phyloP scores from a whole-genome alignment of 2,329 filamentous ascomycete genomes.

The Pseudogymnoascus sp. region DNA sequence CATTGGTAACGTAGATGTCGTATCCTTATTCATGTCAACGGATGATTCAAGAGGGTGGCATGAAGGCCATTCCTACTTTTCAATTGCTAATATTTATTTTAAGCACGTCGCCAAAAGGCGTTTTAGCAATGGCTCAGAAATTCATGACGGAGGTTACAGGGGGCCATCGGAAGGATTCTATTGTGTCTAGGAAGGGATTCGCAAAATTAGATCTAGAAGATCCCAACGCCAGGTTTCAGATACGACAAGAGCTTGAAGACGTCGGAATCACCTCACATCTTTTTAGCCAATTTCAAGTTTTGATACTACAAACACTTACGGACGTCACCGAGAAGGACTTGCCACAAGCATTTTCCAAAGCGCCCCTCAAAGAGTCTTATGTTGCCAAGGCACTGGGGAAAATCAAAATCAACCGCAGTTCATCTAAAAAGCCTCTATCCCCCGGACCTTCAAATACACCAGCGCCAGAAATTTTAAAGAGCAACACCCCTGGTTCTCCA shows the following conservation, averaged over 20 bases:
- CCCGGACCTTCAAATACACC: not conserved
- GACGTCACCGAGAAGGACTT: not conserved
- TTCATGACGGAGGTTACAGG: not conserved
- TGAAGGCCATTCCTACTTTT: not conserved
- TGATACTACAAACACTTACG: not conserved
- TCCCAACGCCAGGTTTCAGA: not conserved
- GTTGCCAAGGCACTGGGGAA: not conserved
- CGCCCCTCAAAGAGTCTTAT: not conserved
- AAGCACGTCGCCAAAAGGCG: not conserved
- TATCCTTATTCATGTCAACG: not conserved
- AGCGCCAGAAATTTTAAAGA: not conserved
- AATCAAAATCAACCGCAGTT: not conserved
- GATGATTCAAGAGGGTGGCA: not conserved
- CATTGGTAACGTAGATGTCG: not conserved
- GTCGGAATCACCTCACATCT: not conserved
- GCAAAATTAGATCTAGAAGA: not conserved
- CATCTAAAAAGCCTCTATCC: not conserved
- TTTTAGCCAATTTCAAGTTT: not conserved
- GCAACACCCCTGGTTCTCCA: not conserved
- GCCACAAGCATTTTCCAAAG: not conserved
- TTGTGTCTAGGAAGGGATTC: not conserved
- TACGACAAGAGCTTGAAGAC: not conserved
- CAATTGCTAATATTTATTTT: not conserved
- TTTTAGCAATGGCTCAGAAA: not conserved
- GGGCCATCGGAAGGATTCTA: not conserved